Evolutionary conservation across 2,329 filamentous ascomycete species (phyloP), one percentile per base, ranked within the genome.

Genomic region (Alternaria novae-zelandiae): DNA sequence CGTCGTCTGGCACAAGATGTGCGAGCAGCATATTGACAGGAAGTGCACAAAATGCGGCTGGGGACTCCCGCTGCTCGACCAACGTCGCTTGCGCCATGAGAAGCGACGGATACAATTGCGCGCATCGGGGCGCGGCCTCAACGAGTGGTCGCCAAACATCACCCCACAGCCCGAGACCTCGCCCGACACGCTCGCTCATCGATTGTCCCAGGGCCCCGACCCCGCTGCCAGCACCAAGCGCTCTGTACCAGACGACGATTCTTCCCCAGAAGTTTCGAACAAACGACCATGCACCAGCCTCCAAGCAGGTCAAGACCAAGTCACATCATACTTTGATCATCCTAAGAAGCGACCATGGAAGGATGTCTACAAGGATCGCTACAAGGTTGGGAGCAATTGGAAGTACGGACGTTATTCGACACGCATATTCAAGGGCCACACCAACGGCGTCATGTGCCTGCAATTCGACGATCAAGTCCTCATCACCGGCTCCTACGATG

Each of bases 1-100:
- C 79, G 91, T 97, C 9, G 95, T 99, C 5, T 99, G 96, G 96
- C 92, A 97, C 77, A 91, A 91, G 68, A 97, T 98, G 94, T 99
- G 96, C 78, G 94, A 97, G 80, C 95, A 98, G 77, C 94, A 97
- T 79, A 96, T 97, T 71, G 93, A 96, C 78, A 86, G 93, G 64
- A 97, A 97, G 78, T 97, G 94, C 79, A 94, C 90, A 63, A 97
- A 96, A 77, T 99, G 96, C 77, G 95, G 96, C 23, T 98, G 94
- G 93, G 96, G 96, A 3, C 81, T 99, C 64, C 96, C 96, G 15
- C 82, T 97, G 60, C 83, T 99, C 54, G 96, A 99, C 76, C 88
- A 93, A 72, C 97, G 97, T 81, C 88, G 92, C 73, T 82, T 99
- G 67, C 88, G 92, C 69, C 94, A 93, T 66, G 94, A 95, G 80